Percentiles rank a stretch among this genome's conserved stretches.
Evolutionary conservation across 352 stramenopile species (phyloP).

Genomic region (Phytophthora sojae): DNA sequence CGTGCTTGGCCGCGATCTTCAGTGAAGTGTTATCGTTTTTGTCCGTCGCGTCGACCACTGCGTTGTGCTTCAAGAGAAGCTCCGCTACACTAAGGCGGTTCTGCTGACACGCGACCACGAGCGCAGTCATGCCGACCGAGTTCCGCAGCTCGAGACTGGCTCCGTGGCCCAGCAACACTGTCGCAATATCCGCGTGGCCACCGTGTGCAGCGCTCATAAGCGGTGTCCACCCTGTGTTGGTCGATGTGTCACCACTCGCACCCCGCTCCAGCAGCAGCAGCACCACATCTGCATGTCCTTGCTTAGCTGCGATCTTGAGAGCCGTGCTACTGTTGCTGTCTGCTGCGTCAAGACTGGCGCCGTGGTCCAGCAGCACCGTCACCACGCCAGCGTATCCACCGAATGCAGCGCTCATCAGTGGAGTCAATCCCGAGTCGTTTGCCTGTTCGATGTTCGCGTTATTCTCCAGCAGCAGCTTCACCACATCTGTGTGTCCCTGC

Average conservation of each 20-base stretch:
- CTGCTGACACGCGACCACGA: background rate
- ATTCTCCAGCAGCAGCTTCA: constrained; percentile 5
- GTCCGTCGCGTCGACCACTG: background rate
- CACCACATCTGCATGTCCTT: background rate
- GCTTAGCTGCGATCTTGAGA: background rate
- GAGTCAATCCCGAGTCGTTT: background rate
- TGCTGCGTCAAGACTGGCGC: background rate
- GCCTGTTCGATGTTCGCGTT: background rate
- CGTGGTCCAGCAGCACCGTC: background rate
- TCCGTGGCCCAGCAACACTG: background rate
- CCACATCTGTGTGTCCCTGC: background rate
- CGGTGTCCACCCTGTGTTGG: background rate
- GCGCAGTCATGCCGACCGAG: background rate
- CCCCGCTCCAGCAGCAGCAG: background rate
- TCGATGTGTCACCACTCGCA: background rate
- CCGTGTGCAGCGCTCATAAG: background rate
- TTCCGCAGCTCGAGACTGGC: background rate
- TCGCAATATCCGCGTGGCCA: background rate
- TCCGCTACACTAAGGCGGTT: background rate
- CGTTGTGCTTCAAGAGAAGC: background rate
- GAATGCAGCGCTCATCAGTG: background rate
- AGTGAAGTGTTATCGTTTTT: constrained; percentile 7
- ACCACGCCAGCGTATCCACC: background rate
- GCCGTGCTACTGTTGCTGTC: background rate
- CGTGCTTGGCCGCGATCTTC: constrained; percentile 3